Base-by-base conservation (phyloP, 177 flowering plant genomes). In the Vitis hybrid region DNA sequence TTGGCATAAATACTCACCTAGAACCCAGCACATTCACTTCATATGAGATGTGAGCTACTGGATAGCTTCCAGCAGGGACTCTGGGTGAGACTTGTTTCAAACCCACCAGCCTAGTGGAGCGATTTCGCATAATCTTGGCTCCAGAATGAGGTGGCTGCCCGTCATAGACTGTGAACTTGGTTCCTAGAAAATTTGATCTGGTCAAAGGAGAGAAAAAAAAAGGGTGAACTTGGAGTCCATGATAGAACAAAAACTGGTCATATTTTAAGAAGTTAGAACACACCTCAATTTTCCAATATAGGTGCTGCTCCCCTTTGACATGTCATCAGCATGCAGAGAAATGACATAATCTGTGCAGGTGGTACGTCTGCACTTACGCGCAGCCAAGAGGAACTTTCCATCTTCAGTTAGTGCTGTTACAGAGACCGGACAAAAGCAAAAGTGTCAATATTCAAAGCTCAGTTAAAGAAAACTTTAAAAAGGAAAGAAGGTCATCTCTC, bases 301-400 rank as follows among this genome's bases (percentile, higher is more conserved):
- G 57, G 88, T 85, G 61, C 75, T 80, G 77, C 88, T 81, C 32
- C 95, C 92, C 77, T 82, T 94, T 0, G 94, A 86, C 83, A 83
- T 81, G 49, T 90, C 91, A 77, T 85, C 89, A 62, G 87, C 70
- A 75, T 81, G 68, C 17, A 94, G 77, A 75, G 97, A 91, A 72
- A 94, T 83, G 62, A 88, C 67, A 72, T 90, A 92, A 66, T 93
- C 98, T 14, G 95, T 88, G 77, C 84, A 83, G 30, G 97, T 92
- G 14, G 97, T 70, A 0, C 91, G 90, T 67, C 92, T 88, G 70
- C 69, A 84, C 77, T 82, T 94, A 52, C 91, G 88, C 5, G 98
- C 98, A 82, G 96, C 87, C 68, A 94, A 94, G 70, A 94, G 97
- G 71, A 93, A 91, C 82, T 94, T 94, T 17, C 97, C 98, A 72